phyloP scores from a whole-genome alignment of 164 flowering plant species.

The Magnolia sinica region DNA sequence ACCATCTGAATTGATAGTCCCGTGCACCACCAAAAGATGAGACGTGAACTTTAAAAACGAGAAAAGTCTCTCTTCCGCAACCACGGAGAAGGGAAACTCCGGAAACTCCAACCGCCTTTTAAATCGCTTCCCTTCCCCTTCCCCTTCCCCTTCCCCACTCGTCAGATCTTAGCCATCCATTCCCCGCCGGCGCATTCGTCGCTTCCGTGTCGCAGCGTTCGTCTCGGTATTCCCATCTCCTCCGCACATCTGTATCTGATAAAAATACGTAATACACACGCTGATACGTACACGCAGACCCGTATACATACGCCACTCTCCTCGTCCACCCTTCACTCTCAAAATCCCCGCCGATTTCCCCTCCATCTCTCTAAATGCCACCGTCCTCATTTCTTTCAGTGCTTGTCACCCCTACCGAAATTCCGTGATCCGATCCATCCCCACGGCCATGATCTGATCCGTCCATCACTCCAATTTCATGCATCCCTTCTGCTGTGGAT shows the following conservation, averaged over 20 bases:
- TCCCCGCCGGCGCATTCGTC: not conserved
- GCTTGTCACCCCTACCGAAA: not conserved
- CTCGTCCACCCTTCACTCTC: not conserved
- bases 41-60: not conserved
- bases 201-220: not conserved
- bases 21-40: not conserved
- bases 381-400: not conserved
- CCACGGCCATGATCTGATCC: not conserved
- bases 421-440: not conserved
- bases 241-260: not conserved
- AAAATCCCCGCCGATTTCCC: constrained; percentile 5
- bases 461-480: constrained; percentile 9
- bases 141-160: no score
- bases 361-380: not conserved
- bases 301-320: not conserved
- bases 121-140: not conserved
- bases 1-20: not conserved
- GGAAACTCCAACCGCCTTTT: not conserved
- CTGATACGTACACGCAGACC: not conserved
- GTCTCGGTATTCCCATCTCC: not conserved
- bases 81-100: not conserved
- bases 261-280: not conserved
- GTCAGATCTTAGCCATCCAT: not conserved
- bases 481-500: constrained; percentile 37
- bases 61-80: no score